Conservation (phyloP, 257 asterid species). For the Nicotiana paniculata region DNA sequence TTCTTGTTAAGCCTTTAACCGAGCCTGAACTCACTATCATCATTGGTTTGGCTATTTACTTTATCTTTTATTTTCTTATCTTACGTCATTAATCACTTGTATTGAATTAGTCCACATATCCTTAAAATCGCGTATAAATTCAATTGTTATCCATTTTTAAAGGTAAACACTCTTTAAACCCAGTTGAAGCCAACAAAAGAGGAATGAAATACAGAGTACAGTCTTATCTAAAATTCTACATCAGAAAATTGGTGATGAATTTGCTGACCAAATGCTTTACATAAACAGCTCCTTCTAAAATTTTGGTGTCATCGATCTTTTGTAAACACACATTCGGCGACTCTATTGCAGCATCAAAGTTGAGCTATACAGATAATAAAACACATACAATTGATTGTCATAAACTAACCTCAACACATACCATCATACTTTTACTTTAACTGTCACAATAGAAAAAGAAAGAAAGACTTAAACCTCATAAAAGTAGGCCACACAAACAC, state of each 20-base stretch:
- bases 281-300: slow-evolving; percentile 60
- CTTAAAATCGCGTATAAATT: no score
- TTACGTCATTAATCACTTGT: no score
- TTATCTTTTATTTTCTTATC: no score
- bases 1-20: no score
- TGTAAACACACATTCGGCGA: slow-evolving; percentile 56
- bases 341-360: slow-evolving; percentile 63
- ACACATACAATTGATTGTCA: neutral
- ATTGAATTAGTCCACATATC: no score
- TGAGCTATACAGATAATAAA: slow-evolving; percentile 37
- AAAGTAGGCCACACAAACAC: slow-evolving; percentile 73
- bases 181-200: neutral
- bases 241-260: slow-evolving; percentile 56
- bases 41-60: no score
- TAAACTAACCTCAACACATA: no score
- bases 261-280: slow-evolving; percentile 77
- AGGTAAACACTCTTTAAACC: no score
- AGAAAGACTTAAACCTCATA: slow-evolving; percentile 48
- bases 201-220: neutral
- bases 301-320: slow-evolving; percentile 51
- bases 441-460: neutral
- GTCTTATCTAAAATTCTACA: neutral
- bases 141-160: no score
- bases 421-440: neutral
- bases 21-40: no score